Percentiles rank a stretch among this genome's conserved stretches.
phyloP scores from a whole-genome alignment of 768 basidiomycete species.

The Chalciporus chontae region DNA sequence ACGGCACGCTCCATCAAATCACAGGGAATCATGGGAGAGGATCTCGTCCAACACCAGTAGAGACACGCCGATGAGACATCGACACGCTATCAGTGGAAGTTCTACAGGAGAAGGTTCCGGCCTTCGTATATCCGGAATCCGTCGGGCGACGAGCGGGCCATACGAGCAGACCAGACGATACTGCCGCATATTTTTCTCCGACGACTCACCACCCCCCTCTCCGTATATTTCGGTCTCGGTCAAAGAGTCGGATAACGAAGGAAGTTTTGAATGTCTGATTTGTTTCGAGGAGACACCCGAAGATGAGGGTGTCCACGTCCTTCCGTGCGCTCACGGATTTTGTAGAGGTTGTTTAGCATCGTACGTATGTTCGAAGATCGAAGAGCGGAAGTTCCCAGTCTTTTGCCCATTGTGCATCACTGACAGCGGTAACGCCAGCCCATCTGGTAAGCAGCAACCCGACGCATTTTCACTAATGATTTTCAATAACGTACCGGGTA shows the following conservation, averaged over 20 bases:
- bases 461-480: background rate
- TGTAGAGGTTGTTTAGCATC: slow-evolving; percentile 50
- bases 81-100: background rate
- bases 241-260: slow-evolving; percentile 6
- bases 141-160: slow-evolving; percentile 2
- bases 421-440: slow-evolving; percentile 26
- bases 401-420: slow-evolving; percentile 55
- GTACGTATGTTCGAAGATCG: slow-evolving; percentile 44
- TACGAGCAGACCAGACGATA: slow-evolving; percentile 24
- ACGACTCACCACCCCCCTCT: slow-evolving; percentile 5
- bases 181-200: slow-evolving; percentile 24
- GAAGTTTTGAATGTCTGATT: slow-evolving; percentile 47
- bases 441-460: slow-evolving; percentile 29
- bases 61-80: background rate
- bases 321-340: slow-evolving; percentile 46
- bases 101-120: slow-evolving; percentile 7
- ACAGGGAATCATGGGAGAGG: background rate
- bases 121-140: background rate
- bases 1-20: slow-evolving; percentile 1
- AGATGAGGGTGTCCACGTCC: slow-evolving; percentile 38
- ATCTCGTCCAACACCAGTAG: background rate
- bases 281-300: slow-evolving; percentile 49
- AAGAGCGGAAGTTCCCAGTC: slow-evolving; percentile 53
- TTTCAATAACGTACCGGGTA: slow-evolving; percentile 18
- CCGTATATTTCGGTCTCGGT: background rate